These are phyloP conservation scores for Erigeron canadensis DNA, from an alignment of 129 eudicot genomes.

Conservation along the genomic window DNA sequence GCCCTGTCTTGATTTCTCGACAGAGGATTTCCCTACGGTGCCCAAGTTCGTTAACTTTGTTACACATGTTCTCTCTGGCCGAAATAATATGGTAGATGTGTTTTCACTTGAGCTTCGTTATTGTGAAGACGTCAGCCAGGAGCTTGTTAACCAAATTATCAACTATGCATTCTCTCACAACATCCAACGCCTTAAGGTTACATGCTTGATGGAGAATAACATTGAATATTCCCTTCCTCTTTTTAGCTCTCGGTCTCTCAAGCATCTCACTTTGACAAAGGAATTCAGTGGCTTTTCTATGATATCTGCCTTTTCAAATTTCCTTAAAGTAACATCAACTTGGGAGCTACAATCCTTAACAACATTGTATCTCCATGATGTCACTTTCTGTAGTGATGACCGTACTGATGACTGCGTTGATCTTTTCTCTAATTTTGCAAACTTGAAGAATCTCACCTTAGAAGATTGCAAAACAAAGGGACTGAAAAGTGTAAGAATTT, in stretches of 20 bases:
- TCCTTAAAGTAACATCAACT: not conserved
- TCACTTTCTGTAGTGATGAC: not conserved
- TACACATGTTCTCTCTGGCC: conserved; percentile 5
- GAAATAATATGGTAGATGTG: not conserved
- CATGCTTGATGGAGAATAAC: not conserved
- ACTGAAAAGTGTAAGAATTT: not conserved
- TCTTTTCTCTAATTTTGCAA: conserved; percentile 11
- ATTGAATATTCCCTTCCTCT: not conserved
- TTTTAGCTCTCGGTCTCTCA: conserved; percentile 3
- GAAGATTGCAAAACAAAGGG: not conserved
- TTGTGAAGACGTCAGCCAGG: not conserved
- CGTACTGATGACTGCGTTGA: not conserved
- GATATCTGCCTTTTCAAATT: not conserved
- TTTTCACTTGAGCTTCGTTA: not conserved
- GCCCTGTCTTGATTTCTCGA: conserved; percentile 31
- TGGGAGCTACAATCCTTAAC: not conserved
- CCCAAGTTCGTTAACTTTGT: conserved; percentile 3
- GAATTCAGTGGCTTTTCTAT: not conserved
- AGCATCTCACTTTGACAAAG: conserved; percentile 1
- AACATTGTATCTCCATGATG: not conserved
- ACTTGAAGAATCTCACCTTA: conserved; percentile 23
- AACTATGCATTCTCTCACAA: not conserved
- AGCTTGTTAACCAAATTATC: not conserved
- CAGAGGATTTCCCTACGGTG: conserved; percentile 10
- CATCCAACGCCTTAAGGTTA: not conserved